These are phyloP conservation scores for Termitomyces sp. DNA, from an alignment of 768 basidiomycete genomes.

Conservation along the genomic window DNA sequence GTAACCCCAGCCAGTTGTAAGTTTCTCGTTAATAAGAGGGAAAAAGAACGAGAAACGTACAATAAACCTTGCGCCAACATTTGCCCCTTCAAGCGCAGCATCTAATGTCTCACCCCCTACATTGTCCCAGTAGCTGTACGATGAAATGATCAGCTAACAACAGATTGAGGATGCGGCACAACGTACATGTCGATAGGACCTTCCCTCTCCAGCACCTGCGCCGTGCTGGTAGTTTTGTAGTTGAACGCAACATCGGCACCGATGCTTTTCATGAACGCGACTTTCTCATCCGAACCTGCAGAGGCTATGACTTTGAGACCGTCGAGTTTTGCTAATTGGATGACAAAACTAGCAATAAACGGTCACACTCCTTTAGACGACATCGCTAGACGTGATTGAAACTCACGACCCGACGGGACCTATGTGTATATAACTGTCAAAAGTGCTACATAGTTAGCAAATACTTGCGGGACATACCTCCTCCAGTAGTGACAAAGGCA, in stretches of 20 bases:
- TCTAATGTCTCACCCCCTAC: slow-evolving; percentile 60
- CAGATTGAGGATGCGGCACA: not conserved
- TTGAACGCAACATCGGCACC: slow-evolving; percentile 71
- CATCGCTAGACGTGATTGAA: not conserved
- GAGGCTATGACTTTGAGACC: slow-evolving; percentile 65
- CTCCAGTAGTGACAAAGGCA: slow-evolving; percentile 36
- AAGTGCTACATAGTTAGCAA: not conserved
- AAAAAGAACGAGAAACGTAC: slow-evolving; percentile 17
- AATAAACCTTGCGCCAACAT: slow-evolving; percentile 42
- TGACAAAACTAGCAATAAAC: slow-evolving; percentile 29
- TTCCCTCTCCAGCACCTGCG: slow-evolving; percentile 47
- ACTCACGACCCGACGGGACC: slow-evolving; percentile 42
- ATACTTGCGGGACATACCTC: slow-evolving; percentile 16
- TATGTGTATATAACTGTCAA: not conserved
- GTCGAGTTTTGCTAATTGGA: slow-evolving; percentile 46
- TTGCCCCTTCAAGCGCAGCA: slow-evolving; percentile 43
- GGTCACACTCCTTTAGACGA: not conserved
- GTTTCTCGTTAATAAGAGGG: not conserved
- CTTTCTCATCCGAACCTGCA: slow-evolving; percentile 72
- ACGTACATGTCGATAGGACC: slow-evolving; percentile 44
- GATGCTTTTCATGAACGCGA: slow-evolving; percentile 50
- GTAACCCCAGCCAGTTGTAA: not conserved
- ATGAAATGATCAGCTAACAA: not conserved
- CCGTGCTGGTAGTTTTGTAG: slow-evolving; percentile 56
- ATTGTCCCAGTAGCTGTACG: slow-evolving; percentile 45